Evolutionary conservation across 2,329 filamentous ascomycete genomes (phyloP), one percentile per base, ranked within the genome.

Genomic region (Periconia macrospinosa): DNA sequence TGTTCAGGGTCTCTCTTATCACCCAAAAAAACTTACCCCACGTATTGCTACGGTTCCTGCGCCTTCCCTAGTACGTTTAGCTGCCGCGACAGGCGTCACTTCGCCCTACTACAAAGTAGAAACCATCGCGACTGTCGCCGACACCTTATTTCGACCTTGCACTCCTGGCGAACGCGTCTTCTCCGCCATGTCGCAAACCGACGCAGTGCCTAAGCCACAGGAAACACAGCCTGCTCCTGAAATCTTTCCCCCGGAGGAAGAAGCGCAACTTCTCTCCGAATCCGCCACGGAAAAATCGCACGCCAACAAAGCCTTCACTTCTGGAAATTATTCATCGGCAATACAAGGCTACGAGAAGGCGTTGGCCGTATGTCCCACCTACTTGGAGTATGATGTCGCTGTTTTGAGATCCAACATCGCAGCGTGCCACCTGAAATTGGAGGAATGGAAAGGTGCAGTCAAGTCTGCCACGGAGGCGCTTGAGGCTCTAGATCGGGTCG

Each of bases 331-430:
- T 74, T 83, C 87, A 52, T 86, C 88, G 57, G 93, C 93, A 41
- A 87, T 97, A 57, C 83, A 86, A 61, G 88, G 84, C 56, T 97
- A 97, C 76, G 88, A 92, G 66, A 85, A 88, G 60, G 92, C 94
- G 19, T 80, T 95, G 2, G 81, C 85, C 13, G 83, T 86, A 8
- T 92, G 91, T 66, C 93, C 93, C 1, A 87, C 85, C 59, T 95
- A 96, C 70, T 83, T 96, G 23, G 86, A 93, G 70, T 96, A 91
- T 76, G 91, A 96, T 63, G 81, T 93, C 57, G 91, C 92, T 23
- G 90, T 97, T 10, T 80, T 97, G 6, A 86, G 88, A 54, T 92
- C 89, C 70, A 97, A 97, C 77, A 88, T 97, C 60, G 84, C 93
- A 1, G 93, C 92, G 10, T 96, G 92, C 69, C 86, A 96, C 65